phyloP scores from a whole-genome alignment of 1,284 basidiomycete genomes.

The Apiotrichum akiyoshidainum region DNA sequence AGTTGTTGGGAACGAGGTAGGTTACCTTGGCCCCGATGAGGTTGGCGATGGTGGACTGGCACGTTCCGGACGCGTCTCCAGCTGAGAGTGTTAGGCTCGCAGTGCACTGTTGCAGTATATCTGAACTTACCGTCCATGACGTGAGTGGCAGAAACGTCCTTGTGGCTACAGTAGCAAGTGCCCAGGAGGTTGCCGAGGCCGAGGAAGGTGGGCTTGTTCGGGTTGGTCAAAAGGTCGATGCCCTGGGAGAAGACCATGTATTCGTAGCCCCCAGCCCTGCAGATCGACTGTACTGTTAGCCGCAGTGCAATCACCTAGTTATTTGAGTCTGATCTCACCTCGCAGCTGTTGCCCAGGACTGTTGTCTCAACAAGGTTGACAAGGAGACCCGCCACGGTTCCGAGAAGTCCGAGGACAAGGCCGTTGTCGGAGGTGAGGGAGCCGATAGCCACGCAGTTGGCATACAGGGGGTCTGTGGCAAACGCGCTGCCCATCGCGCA shows the following conservation, averaged over 20 bases:
- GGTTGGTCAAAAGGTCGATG: background rate
- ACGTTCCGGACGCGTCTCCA: background rate
- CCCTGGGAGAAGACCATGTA: conserved; percentile 3
- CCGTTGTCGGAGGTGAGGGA: background rate
- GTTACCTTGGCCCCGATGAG: background rate
- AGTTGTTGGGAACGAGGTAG: background rate
- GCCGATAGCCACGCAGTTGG: background rate
- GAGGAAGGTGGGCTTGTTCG: background rate
- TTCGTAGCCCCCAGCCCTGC: background rate
- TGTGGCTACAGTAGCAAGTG: conserved; percentile 5
- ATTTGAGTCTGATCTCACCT: too few relatives aligned
- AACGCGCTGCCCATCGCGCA: too few relatives aligned
- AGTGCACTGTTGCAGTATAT: background rate
- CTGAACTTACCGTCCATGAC: background rate
- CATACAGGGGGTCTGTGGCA: background rate
- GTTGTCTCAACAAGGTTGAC: background rate
- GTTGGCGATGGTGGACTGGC: conserved; percentile 3
- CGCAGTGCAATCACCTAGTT: too few relatives aligned
- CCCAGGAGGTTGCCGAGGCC: background rate
- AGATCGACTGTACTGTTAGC: background rate
- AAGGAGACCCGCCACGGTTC: background rate
- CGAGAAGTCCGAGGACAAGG: conserved; percentile 1
- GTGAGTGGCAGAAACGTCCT: background rate
- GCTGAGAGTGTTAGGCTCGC: background rate
- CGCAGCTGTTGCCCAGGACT: background rate